phyloP scores from a whole-genome alignment of 257 asterid genomes.

The Gentiana dahurica region DNA sequence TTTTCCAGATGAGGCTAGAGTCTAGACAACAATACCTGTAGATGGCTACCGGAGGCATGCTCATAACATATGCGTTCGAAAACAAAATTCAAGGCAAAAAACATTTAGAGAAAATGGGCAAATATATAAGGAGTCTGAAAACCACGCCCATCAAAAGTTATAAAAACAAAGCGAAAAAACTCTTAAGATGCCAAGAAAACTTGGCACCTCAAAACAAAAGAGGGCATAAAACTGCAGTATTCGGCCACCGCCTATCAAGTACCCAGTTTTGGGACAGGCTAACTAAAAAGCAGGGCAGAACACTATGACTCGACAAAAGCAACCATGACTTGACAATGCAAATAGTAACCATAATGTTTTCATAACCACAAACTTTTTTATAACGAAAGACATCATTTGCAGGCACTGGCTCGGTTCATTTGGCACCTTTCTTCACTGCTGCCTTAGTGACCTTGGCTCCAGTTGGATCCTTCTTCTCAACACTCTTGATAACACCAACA shows the following conservation, averaged over 20 bases:
- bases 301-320: conserved; percentile 8
- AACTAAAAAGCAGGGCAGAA: conserved; percentile 19
- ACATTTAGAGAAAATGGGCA: too few relatives aligned
- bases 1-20: too few relatives aligned
- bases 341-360: background rate
- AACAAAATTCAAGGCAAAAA: too few relatives aligned
- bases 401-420: conserved; percentile 31
- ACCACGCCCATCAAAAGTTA: background rate
- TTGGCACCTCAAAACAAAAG: conserved; percentile 9
- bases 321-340: conserved; percentile 3
- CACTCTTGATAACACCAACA: conserved; percentile 22
- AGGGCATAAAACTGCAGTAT: background rate
- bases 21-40: too few relatives aligned
- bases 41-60: too few relatives aligned
- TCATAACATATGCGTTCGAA: too few relatives aligned
- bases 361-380: conserved; percentile 6
- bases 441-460: conserved; percentile 82
- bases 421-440: conserved; percentile 69
- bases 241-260: conserved; percentile 35
- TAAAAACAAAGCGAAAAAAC: conserved; percentile 4
- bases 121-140: too few relatives aligned
- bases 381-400: conserved; percentile 2
- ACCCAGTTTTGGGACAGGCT: conserved; percentile 30
- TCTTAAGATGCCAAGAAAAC: conserved; percentile 8
- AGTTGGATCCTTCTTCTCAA: conserved; percentile 49